Evolutionary conservation across 106 monocot genomes (phyloP).

Genomic region (Platanthera zijinensis): DNA sequence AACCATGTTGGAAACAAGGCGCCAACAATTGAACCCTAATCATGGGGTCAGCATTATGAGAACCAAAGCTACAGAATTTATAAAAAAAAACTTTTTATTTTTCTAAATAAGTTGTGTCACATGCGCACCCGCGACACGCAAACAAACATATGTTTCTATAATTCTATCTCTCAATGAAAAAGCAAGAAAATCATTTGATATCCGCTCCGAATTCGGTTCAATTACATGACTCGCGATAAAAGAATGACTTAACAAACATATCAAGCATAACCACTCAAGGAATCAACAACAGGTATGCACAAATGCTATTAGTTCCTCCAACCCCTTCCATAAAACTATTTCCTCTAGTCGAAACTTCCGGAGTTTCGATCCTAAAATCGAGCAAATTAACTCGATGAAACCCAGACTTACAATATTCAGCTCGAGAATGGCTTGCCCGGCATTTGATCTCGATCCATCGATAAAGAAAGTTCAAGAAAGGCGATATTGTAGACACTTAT

Average conservation of each 20-base stretch:
- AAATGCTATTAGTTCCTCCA: background rate
- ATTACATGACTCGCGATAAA: background rate
- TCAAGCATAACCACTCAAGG: background rate
- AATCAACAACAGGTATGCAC: background rate
- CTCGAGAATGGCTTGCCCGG: background rate
- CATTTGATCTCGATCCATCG: background rate
- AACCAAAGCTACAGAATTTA: no score
- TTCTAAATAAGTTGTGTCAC: no score
- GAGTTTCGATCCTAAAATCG: background rate
- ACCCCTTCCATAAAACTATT: background rate
- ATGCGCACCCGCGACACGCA: no score
- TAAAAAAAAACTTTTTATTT: no score
- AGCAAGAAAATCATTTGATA: background rate
- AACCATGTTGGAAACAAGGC: no score
- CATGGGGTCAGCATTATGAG: no score
- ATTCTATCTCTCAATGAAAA: no score
- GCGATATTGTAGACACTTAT: background rate
- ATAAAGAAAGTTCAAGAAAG: background rate
- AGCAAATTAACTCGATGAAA: background rate
- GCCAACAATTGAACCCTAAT: no score
- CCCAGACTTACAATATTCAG: background rate
- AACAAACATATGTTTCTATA: no score
- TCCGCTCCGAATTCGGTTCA: background rate
- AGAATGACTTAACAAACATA: background rate
- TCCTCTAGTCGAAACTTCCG: background rate